Evolutionary conservation across 352 stramenopile species (phyloP), one percentile per base, ranked within the genome.

Genomic region (Globisporangium mamillatum): DNA sequence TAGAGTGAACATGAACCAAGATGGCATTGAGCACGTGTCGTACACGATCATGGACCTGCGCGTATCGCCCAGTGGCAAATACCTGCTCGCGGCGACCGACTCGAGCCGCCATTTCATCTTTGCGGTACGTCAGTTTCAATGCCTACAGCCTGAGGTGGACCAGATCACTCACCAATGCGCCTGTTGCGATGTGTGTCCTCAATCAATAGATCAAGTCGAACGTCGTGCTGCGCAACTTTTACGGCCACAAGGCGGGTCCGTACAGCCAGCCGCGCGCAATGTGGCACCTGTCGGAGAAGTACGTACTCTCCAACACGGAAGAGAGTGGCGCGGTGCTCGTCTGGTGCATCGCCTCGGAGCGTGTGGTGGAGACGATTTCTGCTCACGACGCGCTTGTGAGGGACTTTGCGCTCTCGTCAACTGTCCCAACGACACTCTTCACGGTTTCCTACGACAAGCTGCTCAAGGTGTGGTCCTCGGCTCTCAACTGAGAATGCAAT

Each of bases 41-140:
- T 95, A 92, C 69, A 92, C 84, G 54, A 95, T 95, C 63, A 91
- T 95, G 82, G 84, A 95, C 61, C 65, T 95, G 56, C 86, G 76
- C 27, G 64, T 89, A 27, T 93, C 86, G 6, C 86, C 88, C 0
- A 90, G 71, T 60, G 80, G 80, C 55, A 93, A 94, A 52, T 95
- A 92, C 32, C 70, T 93, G 20, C 78, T 95, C 24, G 86, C 84
- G 14, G 86, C 88, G 50, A 95, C 88, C 14, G 88, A 95, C 74
- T 80, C 83, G n/a, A 88, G 88, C 54, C 86, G 86, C 34, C 85
- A 92, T 66, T 92, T 95, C 63, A 82, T 95, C 38, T 91, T 93
- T 63, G 67, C 69, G 69, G 87, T 92, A 72, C 50, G 75, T 68
- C 2, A 55, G 36, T 14, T 38, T 20, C 8, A 9, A 5, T 50